Evolutionary conservation across 2,329 filamentous ascomycete species (phyloP).

Genomic region (Fusarium sp.): DNA sequence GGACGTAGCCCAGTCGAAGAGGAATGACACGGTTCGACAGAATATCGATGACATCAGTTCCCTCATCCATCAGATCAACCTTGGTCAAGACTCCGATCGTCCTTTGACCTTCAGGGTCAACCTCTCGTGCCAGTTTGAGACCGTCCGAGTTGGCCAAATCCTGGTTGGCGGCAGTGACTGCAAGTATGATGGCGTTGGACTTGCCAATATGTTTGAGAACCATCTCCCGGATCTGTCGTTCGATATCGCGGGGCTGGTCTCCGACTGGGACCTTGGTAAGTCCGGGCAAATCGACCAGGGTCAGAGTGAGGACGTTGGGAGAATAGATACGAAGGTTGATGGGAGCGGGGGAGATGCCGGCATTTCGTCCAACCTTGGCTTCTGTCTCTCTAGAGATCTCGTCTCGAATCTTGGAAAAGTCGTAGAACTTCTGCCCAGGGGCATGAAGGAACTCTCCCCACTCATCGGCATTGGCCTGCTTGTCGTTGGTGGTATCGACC

Average conservation of each 20-base stretch:
- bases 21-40: constrained; percentile 97
- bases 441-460: constrained; percentile 99
- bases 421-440: constrained; percentile 95
- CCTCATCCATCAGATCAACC: constrained; percentile 98
- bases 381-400: constrained; percentile 98
- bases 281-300: constrained; percentile 94
- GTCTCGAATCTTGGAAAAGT: constrained; percentile 98
- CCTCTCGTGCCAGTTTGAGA: constrained; percentile 93
- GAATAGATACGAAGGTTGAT: constrained; percentile 99
- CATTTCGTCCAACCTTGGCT: constrained; percentile 94
- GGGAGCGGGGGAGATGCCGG: constrained; percentile 93
- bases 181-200: constrained; percentile 96
- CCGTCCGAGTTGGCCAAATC: constrained; percentile 99
- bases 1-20: constrained; percentile 91
- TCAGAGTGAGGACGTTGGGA: constrained; percentile 96
- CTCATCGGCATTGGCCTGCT: constrained; percentile 90
- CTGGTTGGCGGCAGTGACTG: constrained; percentile 95
- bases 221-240: constrained; percentile 97
- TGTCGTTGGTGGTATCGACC: constrained; percentile 75
- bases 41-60: constrained; percentile 98
- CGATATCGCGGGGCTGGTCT: constrained; percentile 96
- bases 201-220: constrained; percentile 99
- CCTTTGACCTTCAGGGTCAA: constrained; percentile 95
- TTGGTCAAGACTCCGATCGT: constrained; percentile 99
- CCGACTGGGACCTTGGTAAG: constrained; percentile 96